Percentiles rank a stretch among this genome's conserved stretches.
These are phyloP conservation scores for Striga hermonthica DNA, from an alignment of 305 asterid genomes.

Conservation along the genomic window DNA sequence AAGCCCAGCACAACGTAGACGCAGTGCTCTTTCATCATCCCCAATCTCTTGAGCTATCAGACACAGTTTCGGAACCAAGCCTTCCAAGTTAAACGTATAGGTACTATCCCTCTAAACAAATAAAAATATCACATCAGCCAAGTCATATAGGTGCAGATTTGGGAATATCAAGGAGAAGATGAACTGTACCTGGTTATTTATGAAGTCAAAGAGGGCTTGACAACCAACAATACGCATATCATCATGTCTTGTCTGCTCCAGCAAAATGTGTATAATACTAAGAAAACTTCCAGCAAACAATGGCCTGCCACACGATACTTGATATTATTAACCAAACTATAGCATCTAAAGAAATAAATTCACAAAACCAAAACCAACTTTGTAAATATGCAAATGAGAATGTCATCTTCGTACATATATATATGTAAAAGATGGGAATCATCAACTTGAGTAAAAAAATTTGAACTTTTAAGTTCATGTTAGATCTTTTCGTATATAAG, in stretches of 20 bases:
- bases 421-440: constrained; percentile 15
- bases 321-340: constrained; percentile 27
- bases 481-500: constrained; percentile 6
- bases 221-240: constrained; percentile 67
- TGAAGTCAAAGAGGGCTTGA: constrained; percentile 69
- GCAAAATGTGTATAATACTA: constrained; percentile 55
- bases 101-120: constrained; percentile 61
- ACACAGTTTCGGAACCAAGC: constrained; percentile 75
- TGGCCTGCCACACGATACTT: constrained; percentile 51
- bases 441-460: constrained; percentile 16
- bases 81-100: constrained; percentile 71
- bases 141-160: constrained; percentile 23
- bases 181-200: constrained; percentile 62
- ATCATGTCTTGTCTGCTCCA: constrained; percentile 64
- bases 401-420: not conserved
- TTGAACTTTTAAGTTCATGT: constrained; percentile 1
- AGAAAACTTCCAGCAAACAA: constrained; percentile 78
- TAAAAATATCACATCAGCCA: constrained; percentile 30
- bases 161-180: constrained; percentile 16
- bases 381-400: constrained; percentile 20
- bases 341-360: constrained; percentile 20
- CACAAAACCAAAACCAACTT: constrained; percentile 10
- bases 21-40: constrained; percentile 48
- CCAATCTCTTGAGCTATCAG: constrained; percentile 74
- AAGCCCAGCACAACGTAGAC: constrained; percentile 65